Conservation (phyloP, 768 basidiomycete species). For the Albatrellus ellisii region DNA sequence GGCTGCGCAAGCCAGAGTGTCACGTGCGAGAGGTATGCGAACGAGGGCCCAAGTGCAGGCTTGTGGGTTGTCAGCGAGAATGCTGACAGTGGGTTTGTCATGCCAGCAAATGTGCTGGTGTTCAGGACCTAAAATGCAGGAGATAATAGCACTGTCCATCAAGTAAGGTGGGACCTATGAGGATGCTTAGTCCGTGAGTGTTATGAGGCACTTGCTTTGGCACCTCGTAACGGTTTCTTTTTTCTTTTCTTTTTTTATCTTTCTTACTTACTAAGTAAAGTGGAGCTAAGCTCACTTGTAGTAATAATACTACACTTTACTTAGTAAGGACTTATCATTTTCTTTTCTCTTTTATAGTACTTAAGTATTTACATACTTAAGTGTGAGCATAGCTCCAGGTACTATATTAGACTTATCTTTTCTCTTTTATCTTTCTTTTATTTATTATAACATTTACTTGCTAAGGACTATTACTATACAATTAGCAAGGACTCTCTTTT, state of each 20-base stretch:
- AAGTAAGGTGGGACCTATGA: constrained; percentile 32
- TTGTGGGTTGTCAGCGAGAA: constrained; percentile 33
- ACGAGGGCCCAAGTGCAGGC: constrained; percentile 67
- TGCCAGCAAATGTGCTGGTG: constrained; percentile 27
- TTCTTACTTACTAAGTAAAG: too few species aligned
- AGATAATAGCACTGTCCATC: neutral
- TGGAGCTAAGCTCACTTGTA: too few species aligned
- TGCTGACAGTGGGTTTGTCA: constrained; percentile 21
- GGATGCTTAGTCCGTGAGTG: constrained; percentile 30
- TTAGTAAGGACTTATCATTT: too few species aligned
- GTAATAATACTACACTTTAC: too few species aligned
- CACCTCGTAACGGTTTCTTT: constrained; percentile 64
- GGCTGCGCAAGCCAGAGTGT: constrained; percentile 51
- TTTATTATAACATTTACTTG: too few species aligned
- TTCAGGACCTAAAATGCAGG: constrained; percentile 42
- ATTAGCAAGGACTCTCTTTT: too few species aligned
- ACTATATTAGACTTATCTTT: too few species aligned
- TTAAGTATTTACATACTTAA: too few species aligned
- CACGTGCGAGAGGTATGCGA: constrained; percentile 57
- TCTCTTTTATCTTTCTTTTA: too few species aligned
- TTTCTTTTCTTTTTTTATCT: constrained; percentile 32
- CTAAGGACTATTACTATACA: too few species aligned
- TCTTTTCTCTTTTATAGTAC: too few species aligned
- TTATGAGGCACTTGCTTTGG: constrained; percentile 36
- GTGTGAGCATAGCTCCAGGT: too few species aligned